These are phyloP conservation scores for Lachancea meyersii DNA, from an alignment of 805 yeast genomes.

Conservation along the genomic window DNA sequence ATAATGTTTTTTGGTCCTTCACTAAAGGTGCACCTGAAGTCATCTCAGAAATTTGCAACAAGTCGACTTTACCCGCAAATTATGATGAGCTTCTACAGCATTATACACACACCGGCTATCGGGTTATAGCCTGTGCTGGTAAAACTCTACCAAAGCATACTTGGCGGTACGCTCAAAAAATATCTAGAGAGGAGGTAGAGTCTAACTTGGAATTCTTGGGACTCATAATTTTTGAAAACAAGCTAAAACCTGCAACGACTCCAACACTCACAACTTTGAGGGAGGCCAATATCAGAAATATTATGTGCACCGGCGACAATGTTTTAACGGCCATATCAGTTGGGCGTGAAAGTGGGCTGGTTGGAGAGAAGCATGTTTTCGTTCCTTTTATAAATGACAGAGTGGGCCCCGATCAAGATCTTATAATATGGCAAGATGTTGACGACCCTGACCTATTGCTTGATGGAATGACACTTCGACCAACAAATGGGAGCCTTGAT, in stretches of 20 bases:
- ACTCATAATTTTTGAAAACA: slow-evolving; percentile 87
- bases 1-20: slow-evolving; percentile 43
- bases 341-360: slow-evolving; percentile 72
- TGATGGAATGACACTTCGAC: slow-evolving; percentile 58
- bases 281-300: slow-evolving; percentile 68
- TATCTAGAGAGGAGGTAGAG: slow-evolving; percentile 64
- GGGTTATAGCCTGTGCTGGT: slow-evolving; percentile 92
- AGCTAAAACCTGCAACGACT: slow-evolving; percentile 65
- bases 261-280: slow-evolving; percentile 52
- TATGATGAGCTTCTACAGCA: slow-evolving; percentile 68
- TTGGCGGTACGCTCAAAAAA: slow-evolving; percentile 44
- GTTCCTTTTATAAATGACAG: slow-evolving; percentile 53
- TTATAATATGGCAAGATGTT: slow-evolving; percentile 62
- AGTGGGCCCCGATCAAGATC: slow-evolving; percentile 15
- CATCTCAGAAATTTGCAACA: slow-evolving; percentile 68
- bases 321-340: slow-evolving; percentile 92
- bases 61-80: slow-evolving; percentile 64
- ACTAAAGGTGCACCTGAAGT: slow-evolving; percentile 98
- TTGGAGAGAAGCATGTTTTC: slow-evolving; percentile 45
- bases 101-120: slow-evolving; percentile 88
- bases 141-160: slow-evolving; percentile 43
- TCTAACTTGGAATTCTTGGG: slow-evolving; percentile 69
- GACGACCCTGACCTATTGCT: slow-evolving; percentile 49
- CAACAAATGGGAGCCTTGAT: slow-evolving; percentile 35
- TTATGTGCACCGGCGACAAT: slow-evolving; percentile 98